A percentile compares a stretch with the other conserved stretches of the same genome.
phyloP scores from a whole-genome alignment of 2,329 filamentous ascomycete species.

The Colletotrichum godetiae region DNA sequence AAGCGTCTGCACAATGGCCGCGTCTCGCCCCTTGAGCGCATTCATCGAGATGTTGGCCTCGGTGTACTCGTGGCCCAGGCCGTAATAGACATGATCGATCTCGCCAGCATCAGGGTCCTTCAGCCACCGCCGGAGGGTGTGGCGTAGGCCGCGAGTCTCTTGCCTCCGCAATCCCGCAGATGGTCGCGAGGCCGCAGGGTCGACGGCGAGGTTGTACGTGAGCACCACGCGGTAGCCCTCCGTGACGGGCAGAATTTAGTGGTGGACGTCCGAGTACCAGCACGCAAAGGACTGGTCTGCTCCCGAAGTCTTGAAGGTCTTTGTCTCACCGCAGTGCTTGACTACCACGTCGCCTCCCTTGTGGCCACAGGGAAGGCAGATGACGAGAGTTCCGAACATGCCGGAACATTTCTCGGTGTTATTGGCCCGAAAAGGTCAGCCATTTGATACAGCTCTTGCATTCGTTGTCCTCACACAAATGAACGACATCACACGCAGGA shows the following conservation, averaged over 20 bases:
- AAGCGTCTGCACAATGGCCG: slow-evolving; percentile 40
- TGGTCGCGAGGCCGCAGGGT: slow-evolving; percentile 30
- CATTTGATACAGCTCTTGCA: background rate
- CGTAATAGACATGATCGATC: slow-evolving; percentile 41
- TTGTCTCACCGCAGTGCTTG: slow-evolving; percentile 48
- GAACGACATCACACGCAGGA: background rate
- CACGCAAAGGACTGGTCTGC: slow-evolving; percentile 38
- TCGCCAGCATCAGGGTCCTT: background rate
- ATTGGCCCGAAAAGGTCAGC: background rate
- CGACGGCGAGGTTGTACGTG: slow-evolving; percentile 60
- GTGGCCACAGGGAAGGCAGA: slow-evolving; percentile 60
- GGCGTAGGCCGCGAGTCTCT: slow-evolving; percentile 34
- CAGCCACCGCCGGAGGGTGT: slow-evolving; percentile 43
- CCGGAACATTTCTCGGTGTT: slow-evolving; percentile 57
- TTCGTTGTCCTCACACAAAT: no score
- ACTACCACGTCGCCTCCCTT: slow-evolving; percentile 56
- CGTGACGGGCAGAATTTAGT: slow-evolving; percentile 60
- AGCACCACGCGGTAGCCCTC: slow-evolving; percentile 62
- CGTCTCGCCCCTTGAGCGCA: slow-evolving; percentile 43
- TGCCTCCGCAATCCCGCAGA: slow-evolving; percentile 35
- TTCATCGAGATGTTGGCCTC: slow-evolving; percentile 44
- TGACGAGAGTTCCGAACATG: slow-evolving; percentile 62
- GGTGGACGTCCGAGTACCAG: slow-evolving; percentile 64
- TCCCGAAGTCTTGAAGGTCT: slow-evolving; percentile 45
- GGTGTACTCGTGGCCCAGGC: slow-evolving; percentile 48